Evolutionary conservation across 2,329 filamentous ascomycete genomes (phyloP).

Genomic region (Sporothrix humicola): DNA sequence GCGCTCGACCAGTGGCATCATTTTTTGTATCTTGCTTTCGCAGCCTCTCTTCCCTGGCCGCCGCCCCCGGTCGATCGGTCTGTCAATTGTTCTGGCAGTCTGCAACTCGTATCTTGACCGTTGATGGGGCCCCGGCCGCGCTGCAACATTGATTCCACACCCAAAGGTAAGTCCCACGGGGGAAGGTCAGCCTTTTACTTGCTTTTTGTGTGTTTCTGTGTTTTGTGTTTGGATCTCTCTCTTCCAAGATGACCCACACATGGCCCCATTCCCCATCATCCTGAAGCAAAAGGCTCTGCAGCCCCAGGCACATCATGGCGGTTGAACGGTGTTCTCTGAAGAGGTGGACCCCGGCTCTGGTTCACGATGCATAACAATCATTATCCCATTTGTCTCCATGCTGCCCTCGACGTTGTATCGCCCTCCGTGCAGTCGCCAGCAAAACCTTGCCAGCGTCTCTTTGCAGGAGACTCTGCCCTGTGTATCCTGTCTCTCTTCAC

Average conservation of each 20-base stretch:
- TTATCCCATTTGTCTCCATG: conserved; percentile 23
- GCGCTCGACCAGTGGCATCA: conserved; percentile 20
- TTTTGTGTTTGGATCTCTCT: neutral
- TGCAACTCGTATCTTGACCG: conserved; percentile 8
- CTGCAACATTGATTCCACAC: conserved; percentile 17
- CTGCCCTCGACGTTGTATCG: conserved; percentile 27
- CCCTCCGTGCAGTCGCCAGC: conserved; percentile 1
- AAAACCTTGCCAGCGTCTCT: conserved; percentile 16
- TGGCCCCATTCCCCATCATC: conserved; percentile 34
- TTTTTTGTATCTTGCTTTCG: neutral
- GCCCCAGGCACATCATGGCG: conserved; percentile 18
- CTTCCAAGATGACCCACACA: conserved; percentile 27
- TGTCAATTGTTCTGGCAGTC: conserved; percentile 11
- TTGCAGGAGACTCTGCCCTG: conserved; percentile 3
- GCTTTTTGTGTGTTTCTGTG: neutral
- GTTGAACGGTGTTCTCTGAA: neutral
- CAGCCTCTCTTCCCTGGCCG: conserved; percentile 8
- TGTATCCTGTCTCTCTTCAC: conserved; percentile 1
- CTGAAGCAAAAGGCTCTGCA: conserved; percentile 31
- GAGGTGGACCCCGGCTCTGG: conserved; percentile 19
- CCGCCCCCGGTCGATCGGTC: conserved; percentile 1
- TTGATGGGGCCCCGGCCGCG: neutral
- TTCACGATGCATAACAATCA: conserved; percentile 27
- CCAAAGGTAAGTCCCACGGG: neutral
- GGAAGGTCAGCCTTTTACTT: neutral